These are phyloP conservation scores for Rhizophagus sp. DNA, from an alignment of 192 early-diverging fungal genomes.

Conservation along the genomic window DNA sequence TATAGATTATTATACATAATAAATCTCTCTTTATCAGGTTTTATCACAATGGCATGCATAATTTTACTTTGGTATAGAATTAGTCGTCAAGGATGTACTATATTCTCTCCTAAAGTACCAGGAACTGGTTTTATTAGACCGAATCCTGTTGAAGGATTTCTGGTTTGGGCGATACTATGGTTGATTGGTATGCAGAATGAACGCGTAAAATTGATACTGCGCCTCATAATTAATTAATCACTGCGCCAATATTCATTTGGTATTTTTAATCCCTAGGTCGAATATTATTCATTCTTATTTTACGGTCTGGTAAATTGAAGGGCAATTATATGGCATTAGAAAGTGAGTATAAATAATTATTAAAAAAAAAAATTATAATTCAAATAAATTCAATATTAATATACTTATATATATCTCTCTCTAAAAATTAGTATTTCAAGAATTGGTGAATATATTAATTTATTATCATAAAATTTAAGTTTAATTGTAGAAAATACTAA, in stretches of 20 bases:
- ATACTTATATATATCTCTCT: too few relatives aligned
- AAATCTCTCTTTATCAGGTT: neutral
- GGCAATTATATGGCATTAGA: neutral
- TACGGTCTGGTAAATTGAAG: neutral
- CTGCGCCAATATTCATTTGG: neutral
- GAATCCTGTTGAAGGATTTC: constrained; percentile 18
- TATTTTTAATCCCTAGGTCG: neutral
- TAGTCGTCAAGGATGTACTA: neutral
- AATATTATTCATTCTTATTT: neutral
- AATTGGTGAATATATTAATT: neutral
- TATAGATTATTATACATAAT: neutral
- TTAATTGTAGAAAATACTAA: too few relatives aligned
- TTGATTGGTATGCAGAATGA: neutral
- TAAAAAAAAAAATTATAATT: neutral
- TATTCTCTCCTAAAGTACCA: neutral
- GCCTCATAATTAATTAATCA: too few relatives aligned
- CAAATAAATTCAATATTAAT: too few relatives aligned
- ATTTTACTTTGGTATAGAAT: constrained; percentile 9
- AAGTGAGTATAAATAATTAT: neutral
- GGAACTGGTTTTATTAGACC: constrained; percentile 17
- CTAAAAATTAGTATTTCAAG: neutral
- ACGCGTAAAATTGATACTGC: neutral
- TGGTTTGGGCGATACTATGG: neutral
- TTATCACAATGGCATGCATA: neutral
- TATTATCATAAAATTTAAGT: neutral